Conservation (phyloP, 495 filamentous ascomycete species). For the Lophiotrema nucula region DNA sequence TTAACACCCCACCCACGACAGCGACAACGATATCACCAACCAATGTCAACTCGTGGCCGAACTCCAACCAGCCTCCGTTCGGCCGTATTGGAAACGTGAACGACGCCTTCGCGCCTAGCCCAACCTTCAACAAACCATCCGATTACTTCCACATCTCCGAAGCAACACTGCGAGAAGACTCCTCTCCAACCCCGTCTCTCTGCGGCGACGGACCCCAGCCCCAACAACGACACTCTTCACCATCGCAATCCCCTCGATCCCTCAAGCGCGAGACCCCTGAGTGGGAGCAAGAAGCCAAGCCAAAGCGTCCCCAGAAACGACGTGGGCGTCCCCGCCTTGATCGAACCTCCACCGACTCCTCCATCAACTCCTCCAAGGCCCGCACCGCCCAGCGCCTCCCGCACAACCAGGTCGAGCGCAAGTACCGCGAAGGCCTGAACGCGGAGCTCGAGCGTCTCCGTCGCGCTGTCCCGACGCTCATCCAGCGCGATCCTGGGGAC, state of each 20-base stretch:
- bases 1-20: not conserved
- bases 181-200: constrained; percentile 17
- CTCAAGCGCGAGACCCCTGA: constrained; percentile 23
- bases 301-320: constrained; percentile 14
- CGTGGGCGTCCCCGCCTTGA: constrained; percentile 23
- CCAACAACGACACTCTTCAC: not conserved
- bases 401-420: constrained; percentile 39
- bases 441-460: constrained; percentile 33
- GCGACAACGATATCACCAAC: not conserved
- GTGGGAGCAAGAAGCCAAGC: not conserved
- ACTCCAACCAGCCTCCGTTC: not conserved
- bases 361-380: constrained; percentile 1
- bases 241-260: not conserved
- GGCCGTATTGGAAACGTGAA: not conserved
- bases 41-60: not conserved
- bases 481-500: constrained; percentile 24
- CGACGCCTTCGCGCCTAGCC: not conserved
- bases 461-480: constrained; percentile 30
- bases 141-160: not conserved
- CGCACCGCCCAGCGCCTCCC: constrained; percentile 21
- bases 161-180: not conserved
- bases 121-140: not conserved
- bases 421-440: constrained; percentile 36
- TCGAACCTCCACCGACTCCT: constrained; percentile 11
- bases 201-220: constrained; percentile 18